These are phyloP conservation scores for Starmerella sp. DNA, from an alignment of 805 yeast species.

Conservation along the genomic window DNA sequence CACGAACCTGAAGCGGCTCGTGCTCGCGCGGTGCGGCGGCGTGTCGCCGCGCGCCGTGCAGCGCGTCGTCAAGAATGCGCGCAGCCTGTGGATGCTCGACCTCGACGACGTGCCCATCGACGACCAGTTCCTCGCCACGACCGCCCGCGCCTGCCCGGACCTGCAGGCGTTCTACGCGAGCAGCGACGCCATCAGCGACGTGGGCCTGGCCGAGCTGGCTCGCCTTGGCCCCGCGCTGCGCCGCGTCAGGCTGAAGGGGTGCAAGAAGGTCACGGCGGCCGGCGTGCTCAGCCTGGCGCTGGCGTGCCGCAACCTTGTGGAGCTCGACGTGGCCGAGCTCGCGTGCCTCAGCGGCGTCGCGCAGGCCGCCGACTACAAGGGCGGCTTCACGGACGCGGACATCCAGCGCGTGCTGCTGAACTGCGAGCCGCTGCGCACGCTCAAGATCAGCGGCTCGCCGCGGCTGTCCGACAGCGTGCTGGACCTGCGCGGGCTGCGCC, in stretches of 20 bases:
- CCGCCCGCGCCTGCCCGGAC: constrained; percentile 61
- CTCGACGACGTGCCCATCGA: constrained; percentile 62
- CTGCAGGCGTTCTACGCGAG: constrained; percentile 77
- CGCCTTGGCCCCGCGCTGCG: constrained; percentile 61
- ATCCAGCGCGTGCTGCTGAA: not conserved
- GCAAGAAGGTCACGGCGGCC: constrained; percentile 52
- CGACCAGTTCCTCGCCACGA: constrained; percentile 58
- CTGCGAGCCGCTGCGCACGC: constrained; percentile 11
- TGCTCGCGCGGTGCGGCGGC: constrained; percentile 67
- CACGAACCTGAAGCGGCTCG: constrained; percentile 68
- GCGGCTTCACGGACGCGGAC: constrained; percentile 4
- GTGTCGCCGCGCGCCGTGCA: constrained; percentile 53
- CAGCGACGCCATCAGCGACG: constrained; percentile 45
- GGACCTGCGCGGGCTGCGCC: constrained; percentile 50
- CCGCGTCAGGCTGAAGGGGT: constrained; percentile 70
- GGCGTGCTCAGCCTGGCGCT: constrained; percentile 47
- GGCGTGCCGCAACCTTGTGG: constrained; percentile 69
- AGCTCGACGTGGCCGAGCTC: constrained; percentile 76
- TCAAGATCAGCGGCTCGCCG: constrained; percentile 29
- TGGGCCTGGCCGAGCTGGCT: constrained; percentile 49
- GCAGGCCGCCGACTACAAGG: not conserved
- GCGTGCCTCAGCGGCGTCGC: constrained; percentile 30
- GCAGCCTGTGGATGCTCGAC: constrained; percentile 71
- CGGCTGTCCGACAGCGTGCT: constrained; percentile 46
- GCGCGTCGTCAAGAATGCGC: constrained; percentile 51